Percentiles rank a stretch among this genome's conserved stretches.
These are phyloP conservation scores for Hygrocybe punicea DNA, from an alignment of 768 basidiomycete genomes.

Conservation along the genomic window DNA sequence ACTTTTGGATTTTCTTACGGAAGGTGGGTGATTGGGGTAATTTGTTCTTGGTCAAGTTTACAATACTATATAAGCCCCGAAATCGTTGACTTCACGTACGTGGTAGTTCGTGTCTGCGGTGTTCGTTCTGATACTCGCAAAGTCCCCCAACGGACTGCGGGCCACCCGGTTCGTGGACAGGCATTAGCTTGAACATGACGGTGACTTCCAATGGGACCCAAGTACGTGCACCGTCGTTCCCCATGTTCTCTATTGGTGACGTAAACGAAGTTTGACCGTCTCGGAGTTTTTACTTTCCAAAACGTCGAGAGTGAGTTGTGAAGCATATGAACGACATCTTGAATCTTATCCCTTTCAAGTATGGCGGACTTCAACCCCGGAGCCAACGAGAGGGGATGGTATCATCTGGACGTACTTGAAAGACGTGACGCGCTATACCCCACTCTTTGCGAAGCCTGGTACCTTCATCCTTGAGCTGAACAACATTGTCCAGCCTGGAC, in stretches of 20 bases:
- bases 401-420: constrained; percentile 79
- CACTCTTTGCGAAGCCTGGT: constrained; percentile 65
- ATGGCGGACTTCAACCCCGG: constrained; percentile 79
- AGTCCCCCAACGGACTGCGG: constrained; percentile 77
- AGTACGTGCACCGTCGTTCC: not conserved
- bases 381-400: constrained; percentile 61
- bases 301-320: constrained; percentile 64
- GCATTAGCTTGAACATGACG: constrained; percentile 71
- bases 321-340: not conserved
- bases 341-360: constrained; percentile 37
- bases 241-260: not conserved
- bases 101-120: constrained; percentile 2
- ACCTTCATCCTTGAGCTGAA: constrained; percentile 71
- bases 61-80: constrained; percentile 47
- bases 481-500: constrained; percentile 55
- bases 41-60: not conserved
- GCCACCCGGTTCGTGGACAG: constrained; percentile 66
- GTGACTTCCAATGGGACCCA: constrained; percentile 77
- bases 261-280: constrained; percentile 50
- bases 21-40: constrained; percentile 39
- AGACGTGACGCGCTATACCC: constrained; percentile 69
- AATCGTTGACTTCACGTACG: constrained; percentile 59
- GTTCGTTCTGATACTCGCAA: not conserved
- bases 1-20: constrained; percentile 74
- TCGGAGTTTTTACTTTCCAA: constrained; percentile 71